Evolutionary conservation across 805 yeast species (phyloP).

Genomic region (Kodamaea kakaduensis): DNA sequence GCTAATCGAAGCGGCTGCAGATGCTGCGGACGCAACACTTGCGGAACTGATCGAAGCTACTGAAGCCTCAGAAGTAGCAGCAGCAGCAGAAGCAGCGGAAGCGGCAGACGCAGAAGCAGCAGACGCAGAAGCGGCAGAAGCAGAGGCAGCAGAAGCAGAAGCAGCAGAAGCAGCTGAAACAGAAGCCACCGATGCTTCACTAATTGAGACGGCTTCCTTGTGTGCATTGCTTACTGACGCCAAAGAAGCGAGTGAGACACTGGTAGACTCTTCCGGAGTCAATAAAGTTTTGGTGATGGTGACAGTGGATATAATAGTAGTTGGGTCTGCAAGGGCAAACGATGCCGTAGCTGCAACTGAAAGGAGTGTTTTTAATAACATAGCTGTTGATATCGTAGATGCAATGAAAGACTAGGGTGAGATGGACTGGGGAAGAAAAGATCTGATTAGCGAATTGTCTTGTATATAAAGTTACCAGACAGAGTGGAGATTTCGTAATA

Average conservation of each 20-base stretch:
- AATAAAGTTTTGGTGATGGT: conserved; percentile 45
- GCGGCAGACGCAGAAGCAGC: conserved; percentile 17
- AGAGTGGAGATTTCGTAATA: too few relatives aligned
- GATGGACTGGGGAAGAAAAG: conserved; percentile 3
- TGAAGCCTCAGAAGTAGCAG: conserved; percentile 28
- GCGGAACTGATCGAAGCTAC: conserved; percentile 11
- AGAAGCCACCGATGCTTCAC: conserved; percentile 17
- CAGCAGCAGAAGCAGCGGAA: conserved; percentile 18
- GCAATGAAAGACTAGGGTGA: conserved; percentile 14
- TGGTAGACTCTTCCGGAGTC: conserved; percentile 43
- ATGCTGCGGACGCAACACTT: conserved; percentile 16
- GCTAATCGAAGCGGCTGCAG: conserved; percentile 16
- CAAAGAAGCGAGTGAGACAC: conserved; percentile 17
- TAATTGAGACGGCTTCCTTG: conserved; percentile 6
- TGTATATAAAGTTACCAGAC: conserved; percentile 1
- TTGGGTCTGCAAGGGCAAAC: conserved; percentile 13
- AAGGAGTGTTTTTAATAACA: conserved; percentile 14
- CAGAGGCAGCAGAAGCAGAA: conserved; percentile 8
- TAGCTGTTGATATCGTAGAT: conserved; percentile 4
- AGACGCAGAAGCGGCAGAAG: conserved; percentile 6
- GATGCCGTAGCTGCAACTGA: conserved; percentile 12
- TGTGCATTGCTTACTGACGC: conserved; percentile 10
- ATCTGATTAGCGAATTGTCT: background rate
- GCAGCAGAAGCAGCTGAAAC: conserved; percentile 14
- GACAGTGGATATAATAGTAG: conserved; percentile 39